Evolutionary conservation across 1,284 basidiomycete species (phyloP).

Genomic region (Dichomitus squalens): DNA sequence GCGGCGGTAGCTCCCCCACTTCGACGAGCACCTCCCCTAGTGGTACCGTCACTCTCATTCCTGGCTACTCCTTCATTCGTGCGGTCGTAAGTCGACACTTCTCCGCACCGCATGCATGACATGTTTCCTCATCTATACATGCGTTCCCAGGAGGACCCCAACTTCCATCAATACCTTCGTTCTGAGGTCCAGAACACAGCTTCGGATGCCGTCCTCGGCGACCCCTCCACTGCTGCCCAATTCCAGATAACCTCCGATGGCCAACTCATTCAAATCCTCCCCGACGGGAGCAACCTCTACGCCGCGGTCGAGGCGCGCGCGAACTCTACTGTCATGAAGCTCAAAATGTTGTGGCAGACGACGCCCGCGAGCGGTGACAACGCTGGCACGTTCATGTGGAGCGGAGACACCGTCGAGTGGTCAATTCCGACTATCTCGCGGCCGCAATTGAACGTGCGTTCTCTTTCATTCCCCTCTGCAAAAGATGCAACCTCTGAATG

Average conservation of each 20-base stretch:
- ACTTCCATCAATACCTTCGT: conserved; percentile 68
- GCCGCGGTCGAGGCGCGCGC: conserved; percentile 51
- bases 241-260: conserved; percentile 52
- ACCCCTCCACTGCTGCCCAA: conserved; percentile 51
- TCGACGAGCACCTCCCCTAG: conserved; percentile 39
- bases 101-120: not conserved
- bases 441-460: conserved; percentile 52
- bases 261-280: conserved; percentile 53
- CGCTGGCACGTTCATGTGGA: conserved; percentile 53
- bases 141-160: conserved; percentile 50
- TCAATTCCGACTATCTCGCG: conserved; percentile 47
- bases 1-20: conserved; percentile 26
- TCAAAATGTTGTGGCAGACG: conserved; percentile 51
- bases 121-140: not conserved
- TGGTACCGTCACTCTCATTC: conserved; percentile 46
- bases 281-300: conserved; percentile 44
- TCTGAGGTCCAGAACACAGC: conserved; percentile 48
- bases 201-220: conserved; percentile 53
- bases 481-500: not conserved
- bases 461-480: too few relatives aligned
- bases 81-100: conserved; percentile 49
- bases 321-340: conserved; percentile 49
- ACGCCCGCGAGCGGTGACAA: conserved; percentile 42
- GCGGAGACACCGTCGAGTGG: conserved; percentile 60
- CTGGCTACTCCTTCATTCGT: conserved; percentile 61